Conservation (phyloP, 257 asterid genomes). For the Solanum virginianum region DNA sequence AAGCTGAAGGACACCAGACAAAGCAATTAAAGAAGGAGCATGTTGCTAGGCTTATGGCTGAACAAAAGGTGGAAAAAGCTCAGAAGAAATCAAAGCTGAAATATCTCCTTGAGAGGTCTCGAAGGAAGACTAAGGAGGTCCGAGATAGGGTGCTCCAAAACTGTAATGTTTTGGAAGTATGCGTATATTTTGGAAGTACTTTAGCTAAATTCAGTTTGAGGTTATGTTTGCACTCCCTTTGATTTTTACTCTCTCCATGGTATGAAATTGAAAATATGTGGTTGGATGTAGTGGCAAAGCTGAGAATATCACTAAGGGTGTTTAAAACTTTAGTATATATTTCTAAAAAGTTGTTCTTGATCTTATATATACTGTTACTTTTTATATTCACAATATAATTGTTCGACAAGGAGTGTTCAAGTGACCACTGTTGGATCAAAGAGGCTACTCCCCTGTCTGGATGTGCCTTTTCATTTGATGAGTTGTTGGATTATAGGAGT, state of each 20-base stretch:
- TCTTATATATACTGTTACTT: too few species aligned
- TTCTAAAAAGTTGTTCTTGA: too few species aligned
- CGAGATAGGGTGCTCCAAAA: neutral
- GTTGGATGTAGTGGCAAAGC: neutral
- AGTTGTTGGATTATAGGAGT: too few species aligned
- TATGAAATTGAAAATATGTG: neutral
- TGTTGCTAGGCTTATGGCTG: conserved; percentile 1
- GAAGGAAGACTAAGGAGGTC: neutral
- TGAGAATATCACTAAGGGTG: neutral
- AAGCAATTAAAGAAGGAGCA: conserved; percentile 11
- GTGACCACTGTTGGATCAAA: too few species aligned
- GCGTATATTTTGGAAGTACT: neutral
- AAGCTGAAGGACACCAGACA: conserved; percentile 16
- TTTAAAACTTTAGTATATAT: too few species aligned
- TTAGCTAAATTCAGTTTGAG: neutral
- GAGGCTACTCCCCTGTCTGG: too few species aligned
- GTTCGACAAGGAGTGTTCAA: too few species aligned
- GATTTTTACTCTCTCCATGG: neutral
- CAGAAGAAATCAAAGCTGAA: conserved; percentile 19
- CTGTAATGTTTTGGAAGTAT: neutral
- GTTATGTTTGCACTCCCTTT: neutral
- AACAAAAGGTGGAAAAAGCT: neutral
- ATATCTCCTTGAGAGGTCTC: conserved; percentile 15
- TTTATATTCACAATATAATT: too few species aligned
- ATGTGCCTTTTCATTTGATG: too few species aligned